phyloP scores from a whole-genome alignment of 148 eudicot species.

The Camellia sinensis region DNA sequence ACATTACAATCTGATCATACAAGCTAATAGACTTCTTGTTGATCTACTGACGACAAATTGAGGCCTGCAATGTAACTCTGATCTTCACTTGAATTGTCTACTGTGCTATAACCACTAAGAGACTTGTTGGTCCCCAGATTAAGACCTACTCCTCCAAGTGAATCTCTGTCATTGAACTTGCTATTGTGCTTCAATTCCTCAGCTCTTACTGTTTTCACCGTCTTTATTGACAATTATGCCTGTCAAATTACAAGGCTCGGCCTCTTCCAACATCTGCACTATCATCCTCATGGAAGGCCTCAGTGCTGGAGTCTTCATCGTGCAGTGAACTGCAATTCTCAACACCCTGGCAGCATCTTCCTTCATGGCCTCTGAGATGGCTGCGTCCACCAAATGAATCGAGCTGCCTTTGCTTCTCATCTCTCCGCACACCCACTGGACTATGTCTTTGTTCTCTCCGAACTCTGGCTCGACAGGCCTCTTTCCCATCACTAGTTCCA shows the following conservation, averaged over 20 bases:
- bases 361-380: slow-evolving; percentile 19
- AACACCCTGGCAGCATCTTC: slow-evolving; percentile 28
- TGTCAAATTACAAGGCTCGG: slow-evolving; percentile 22
- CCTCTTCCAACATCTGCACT: slow-evolving; percentile 43
- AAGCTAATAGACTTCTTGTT: background rate
- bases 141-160: background rate
- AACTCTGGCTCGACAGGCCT: slow-evolving; percentile 35
- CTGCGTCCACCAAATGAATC: slow-evolving; percentile 25
- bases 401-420: slow-evolving; percentile 17
- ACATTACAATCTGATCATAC: background rate
- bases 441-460: slow-evolving; percentile 37
- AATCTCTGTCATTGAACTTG: background rate
- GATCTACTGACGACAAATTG: background rate
- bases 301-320: slow-evolving; percentile 22
- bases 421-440: slow-evolving; percentile 28
- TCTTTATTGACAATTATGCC: slow-evolving; percentile 17
- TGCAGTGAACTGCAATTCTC: slow-evolving; percentile 36
- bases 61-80: background rate
- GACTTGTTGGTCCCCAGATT: background rate
- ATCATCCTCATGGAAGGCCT: slow-evolving; percentile 46
- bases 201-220: background rate
- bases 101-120: background rate
- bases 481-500: slow-evolving; percentile 45
- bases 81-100: too few relatives aligned
- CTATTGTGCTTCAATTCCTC: background rate